Base-by-base conservation (phyloP, 768 basidiomycete species). In the Agaricus subrufescens region DNA sequence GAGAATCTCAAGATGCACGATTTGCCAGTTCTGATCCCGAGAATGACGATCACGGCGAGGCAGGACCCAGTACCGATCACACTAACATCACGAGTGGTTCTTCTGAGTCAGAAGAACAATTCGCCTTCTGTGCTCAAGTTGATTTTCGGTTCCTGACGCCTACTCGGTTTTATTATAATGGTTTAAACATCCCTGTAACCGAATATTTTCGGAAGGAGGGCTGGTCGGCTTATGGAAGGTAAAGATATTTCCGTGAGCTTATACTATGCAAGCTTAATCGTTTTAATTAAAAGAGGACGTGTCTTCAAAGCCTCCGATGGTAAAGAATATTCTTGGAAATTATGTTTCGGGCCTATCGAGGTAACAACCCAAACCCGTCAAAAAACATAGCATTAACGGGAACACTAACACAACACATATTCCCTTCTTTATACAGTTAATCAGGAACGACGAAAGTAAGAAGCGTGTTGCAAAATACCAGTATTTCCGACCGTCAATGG, bases 291-390 rank as follows among this genome's bases (percentile, higher is more conserved):
- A 26, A 27, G 57, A 23, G 51, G 53, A 29, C 54, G 60, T 3
- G 53, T 59, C 25, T 61, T 61, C 51, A 56, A 23, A 12, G 58
- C 54, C 12, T 58, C 60, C 4, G 54, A 61, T 40, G 69, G 69
- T 7, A 57, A 52, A 12, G 58, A 64, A 19, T 75, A 73, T 29
- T 64, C 65, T 19, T 75, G 73, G 73, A 60, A 63, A 11, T 61
- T 72, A 58, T 55, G 50, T 0, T 38, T 48, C 3, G 62, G 61
- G 4, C 63, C 67, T 11, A 66, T 67, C 27, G 56, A 59, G 45
- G 47, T 57, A n/a, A 40, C 11, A 11, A 19, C 19, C 19, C 19
- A 19, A 19, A 19, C 19, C 19, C 19, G 19, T 19, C 19, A 19
- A 19, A 19, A 19, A 19, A 19, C 19, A 19, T 19, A 19, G 19